phyloP scores from a whole-genome alignment of 2,329 filamentous ascomycete species.

The Cryphonectria radicalis region DNA sequence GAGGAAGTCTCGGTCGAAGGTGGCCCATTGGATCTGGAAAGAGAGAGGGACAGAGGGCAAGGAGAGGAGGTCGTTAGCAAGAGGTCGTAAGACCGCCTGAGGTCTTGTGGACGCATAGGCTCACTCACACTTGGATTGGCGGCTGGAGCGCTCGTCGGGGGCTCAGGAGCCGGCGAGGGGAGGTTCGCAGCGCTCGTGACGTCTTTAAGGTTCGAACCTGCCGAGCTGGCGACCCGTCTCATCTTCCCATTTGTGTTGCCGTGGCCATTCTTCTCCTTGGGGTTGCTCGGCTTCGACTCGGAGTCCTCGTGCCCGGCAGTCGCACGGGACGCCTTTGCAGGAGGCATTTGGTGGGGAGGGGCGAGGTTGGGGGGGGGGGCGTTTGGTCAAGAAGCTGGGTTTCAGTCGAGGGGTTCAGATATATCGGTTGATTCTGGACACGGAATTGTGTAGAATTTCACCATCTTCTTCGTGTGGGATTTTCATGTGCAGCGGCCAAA shows the following conservation, averaged over 20 bases:
- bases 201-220: constrained; percentile 53
- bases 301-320: constrained; percentile 44
- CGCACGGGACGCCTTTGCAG: constrained; percentile 47
- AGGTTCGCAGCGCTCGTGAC: constrained; percentile 43
- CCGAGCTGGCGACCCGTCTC: constrained; percentile 58
- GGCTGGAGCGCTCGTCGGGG: constrained; percentile 28
- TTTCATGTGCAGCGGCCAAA: neutral
- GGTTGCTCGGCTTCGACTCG: constrained; percentile 46
- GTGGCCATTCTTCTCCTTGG: constrained; percentile 51
- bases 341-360: constrained; percentile 12
- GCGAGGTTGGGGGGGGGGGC: neutral
- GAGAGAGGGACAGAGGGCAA: neutral
- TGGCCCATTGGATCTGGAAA: constrained; percentile 65
- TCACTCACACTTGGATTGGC: constrained; percentile 27
- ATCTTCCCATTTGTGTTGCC: constrained; percentile 55
- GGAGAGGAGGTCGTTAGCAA: neutral
- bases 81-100: neutral
- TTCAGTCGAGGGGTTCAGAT: neutral
- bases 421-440: neutral
- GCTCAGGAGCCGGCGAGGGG: constrained; percentile 35
- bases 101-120: too few species aligned
- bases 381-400: neutral
- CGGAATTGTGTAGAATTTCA: neutral
- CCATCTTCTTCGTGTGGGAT: constrained; percentile 10
- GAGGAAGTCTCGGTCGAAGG: constrained; percentile 69